phyloP scores from a whole-genome alignment of 495 filamentous ascomycete genomes.

The Darksidea phi region DNA sequence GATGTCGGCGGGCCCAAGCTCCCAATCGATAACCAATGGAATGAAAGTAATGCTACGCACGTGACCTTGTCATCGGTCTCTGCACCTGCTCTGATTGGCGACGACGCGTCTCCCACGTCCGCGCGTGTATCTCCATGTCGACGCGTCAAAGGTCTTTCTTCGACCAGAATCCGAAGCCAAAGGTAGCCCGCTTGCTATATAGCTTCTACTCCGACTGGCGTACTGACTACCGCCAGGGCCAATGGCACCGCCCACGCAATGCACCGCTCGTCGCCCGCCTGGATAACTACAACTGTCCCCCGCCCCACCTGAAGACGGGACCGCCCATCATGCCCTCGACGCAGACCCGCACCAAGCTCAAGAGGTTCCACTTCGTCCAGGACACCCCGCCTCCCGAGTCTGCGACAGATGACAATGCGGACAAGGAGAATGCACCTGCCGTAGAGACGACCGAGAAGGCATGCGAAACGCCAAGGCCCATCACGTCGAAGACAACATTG shows the following conservation, averaged over 20 bases:
- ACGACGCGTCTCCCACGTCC: not conserved
- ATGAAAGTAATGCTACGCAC: not conserved
- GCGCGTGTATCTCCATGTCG: conserved; percentile 41
- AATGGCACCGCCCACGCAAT: conserved; percentile 30
- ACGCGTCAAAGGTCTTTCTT: conserved; percentile 51
- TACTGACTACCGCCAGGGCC: conserved; percentile 7
- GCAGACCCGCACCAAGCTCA: conserved; percentile 58
- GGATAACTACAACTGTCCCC: conserved; percentile 21
- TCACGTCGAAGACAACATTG: conserved; percentile 15
- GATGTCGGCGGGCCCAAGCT: conserved; percentile 21
- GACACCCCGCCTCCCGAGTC: conserved; percentile 35
- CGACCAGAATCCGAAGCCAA: conserved; percentile 42
- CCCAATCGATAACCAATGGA: conserved; percentile 2
- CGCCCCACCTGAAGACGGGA: conserved; percentile 24
- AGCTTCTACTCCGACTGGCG: not conserved
- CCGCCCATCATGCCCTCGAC: conserved; percentile 51
- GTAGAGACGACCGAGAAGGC: conserved; percentile 5
- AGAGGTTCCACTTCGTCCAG: conserved; percentile 55
- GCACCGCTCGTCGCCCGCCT: conserved; percentile 23
- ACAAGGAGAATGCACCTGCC: conserved; percentile 41
- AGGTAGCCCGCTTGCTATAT: conserved; percentile 12
- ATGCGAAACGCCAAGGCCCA: conserved; percentile 41
- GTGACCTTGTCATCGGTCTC: not conserved
- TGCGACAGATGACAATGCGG: conserved; percentile 20
- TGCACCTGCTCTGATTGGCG: not conserved